phyloP scores from a whole-genome alignment of 805 yeast species.

The Candida endomychidarum region DNA sequence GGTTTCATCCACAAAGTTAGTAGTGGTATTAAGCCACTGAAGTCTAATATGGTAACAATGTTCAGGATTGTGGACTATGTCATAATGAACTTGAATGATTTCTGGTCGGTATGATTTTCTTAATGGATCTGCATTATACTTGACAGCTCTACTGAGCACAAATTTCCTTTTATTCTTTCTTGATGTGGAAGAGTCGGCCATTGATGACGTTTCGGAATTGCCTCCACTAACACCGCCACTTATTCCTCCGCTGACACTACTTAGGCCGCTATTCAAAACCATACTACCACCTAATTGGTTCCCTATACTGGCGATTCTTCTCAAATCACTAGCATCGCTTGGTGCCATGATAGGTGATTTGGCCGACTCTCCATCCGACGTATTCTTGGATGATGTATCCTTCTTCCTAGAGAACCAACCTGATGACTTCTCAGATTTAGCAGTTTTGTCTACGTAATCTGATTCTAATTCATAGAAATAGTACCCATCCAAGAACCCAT shows the following conservation, averaged over 20 bases:
- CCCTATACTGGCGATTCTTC: slow-evolving; percentile 19
- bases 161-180: slow-evolving; percentile 38
- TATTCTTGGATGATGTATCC: slow-evolving; percentile 21
- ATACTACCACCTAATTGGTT: slow-evolving; percentile 11
- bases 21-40: slow-evolving; percentile 92
- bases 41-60: slow-evolving; percentile 89
- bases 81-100: slow-evolving; percentile 79
- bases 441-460: slow-evolving; percentile 45
- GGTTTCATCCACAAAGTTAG: slow-evolving; percentile 49
- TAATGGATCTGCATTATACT: slow-evolving; percentile 73
- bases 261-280: no score
- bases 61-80: slow-evolving; percentile 88
- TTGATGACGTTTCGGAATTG: slow-evolving; percentile 25
- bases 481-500: slow-evolving; percentile 87
- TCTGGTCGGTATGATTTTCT: slow-evolving; percentile 76
- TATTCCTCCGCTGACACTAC: no score
- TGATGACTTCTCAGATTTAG: slow-evolving; percentile 19
- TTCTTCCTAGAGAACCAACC: slow-evolving; percentile 37
- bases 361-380: slow-evolving; percentile 29
- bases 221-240: neutral
- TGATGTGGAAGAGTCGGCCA: slow-evolving; percentile 26
- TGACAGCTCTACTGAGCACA: slow-evolving; percentile 63
- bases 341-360: slow-evolving; percentile 24
- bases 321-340: slow-evolving; percentile 20
- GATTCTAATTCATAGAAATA: slow-evolving; percentile 75